phyloP scores from a whole-genome alignment of 2,329 filamentous ascomycete species.

The Phialophora verrucosa region DNA sequence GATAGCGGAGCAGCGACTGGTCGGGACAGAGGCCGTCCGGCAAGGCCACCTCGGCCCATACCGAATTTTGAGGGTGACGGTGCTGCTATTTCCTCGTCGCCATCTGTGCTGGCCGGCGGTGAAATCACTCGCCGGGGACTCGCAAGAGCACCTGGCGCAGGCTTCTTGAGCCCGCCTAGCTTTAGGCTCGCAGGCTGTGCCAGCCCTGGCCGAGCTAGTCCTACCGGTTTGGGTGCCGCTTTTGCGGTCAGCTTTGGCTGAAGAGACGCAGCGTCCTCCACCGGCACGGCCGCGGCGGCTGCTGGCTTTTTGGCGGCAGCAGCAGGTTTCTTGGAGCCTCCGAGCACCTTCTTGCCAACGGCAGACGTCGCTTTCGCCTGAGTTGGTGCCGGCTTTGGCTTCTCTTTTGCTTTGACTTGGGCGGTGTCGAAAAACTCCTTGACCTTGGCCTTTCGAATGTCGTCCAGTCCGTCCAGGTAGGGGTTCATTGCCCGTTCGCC shows the following conservation, averaged over 20 bases:
- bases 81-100: conserved; percentile 44
- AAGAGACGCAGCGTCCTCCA: conserved; percentile 61
- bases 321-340: conserved; percentile 57
- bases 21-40: conserved; percentile 83
- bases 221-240: conserved; percentile 52
- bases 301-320: conserved; percentile 53
- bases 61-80: conserved; percentile 65
- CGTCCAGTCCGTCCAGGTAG: conserved; percentile 88
- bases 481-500: conserved; percentile 94
- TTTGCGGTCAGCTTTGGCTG: conserved; percentile 51
- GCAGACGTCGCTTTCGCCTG: conserved; percentile 63
- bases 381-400: conserved; percentile 75
- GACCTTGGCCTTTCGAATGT: conserved; percentile 93
- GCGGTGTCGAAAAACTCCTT: conserved; percentile 87
- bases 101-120: conserved; percentile 51
- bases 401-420: conserved; percentile 86
- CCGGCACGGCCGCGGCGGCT: conserved; percentile 57
- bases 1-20: conserved; percentile 62
- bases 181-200: conserved; percentile 49
- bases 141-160: conserved; percentile 41
- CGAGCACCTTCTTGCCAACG: conserved; percentile 59
- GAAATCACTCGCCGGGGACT: conserved; percentile 53
- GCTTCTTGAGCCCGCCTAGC: conserved; percentile 52
- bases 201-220: conserved; percentile 49
- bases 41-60: conserved; percentile 75